Percentiles rank a stretch among this genome's conserved stretches.
Evolutionary conservation across 2,329 filamentous ascomycete species (phyloP).

Genomic region (Calonectria honghensis): DNA sequence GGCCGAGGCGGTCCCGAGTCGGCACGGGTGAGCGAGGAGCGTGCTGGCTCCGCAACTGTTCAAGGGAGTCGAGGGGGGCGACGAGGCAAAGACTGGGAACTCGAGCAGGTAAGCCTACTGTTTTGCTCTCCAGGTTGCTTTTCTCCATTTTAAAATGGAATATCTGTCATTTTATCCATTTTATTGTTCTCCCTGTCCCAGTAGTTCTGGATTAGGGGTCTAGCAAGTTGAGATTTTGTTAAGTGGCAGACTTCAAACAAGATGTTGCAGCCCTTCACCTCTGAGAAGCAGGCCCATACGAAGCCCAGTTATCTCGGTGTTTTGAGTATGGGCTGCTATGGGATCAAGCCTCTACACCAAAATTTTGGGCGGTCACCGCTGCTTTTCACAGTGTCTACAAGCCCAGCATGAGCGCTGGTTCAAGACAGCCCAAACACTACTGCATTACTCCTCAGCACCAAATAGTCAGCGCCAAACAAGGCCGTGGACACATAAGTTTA

Average conservation of each 20-base stretch:
- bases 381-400: conserved; percentile 32
- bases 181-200: not conserved
- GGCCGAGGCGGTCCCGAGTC: conserved; percentile 65
- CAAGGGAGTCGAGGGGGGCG: conserved; percentile 81
- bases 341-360: not conserved
- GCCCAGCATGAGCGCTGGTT: conserved; percentile 33
- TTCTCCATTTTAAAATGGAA: conserved; percentile 1
- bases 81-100: conserved; percentile 85
- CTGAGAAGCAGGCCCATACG: not conserved
- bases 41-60: conserved; percentile 75
- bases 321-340: not conserved
- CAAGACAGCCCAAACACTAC: conserved; percentile 37
- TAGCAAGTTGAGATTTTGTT: not conserved
- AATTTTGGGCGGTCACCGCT: conserved; percentile 10
- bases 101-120: conserved; percentile 80
- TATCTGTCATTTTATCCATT: not conserved
- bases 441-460: conserved; percentile 24
- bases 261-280: not conserved
- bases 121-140: conserved; percentile 30
- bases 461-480: conserved; percentile 3
- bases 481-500: not conserved
- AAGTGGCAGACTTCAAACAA: not conserved
- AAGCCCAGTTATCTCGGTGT: not conserved
- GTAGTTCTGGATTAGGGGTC: conserved; percentile 18
- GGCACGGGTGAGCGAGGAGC: conserved; percentile 85